Evolutionary conservation across 2,329 filamentous ascomycete species (phyloP), one percentile per base, ranked within the genome.

Genomic region (Aspergillus calidoustus): DNA sequence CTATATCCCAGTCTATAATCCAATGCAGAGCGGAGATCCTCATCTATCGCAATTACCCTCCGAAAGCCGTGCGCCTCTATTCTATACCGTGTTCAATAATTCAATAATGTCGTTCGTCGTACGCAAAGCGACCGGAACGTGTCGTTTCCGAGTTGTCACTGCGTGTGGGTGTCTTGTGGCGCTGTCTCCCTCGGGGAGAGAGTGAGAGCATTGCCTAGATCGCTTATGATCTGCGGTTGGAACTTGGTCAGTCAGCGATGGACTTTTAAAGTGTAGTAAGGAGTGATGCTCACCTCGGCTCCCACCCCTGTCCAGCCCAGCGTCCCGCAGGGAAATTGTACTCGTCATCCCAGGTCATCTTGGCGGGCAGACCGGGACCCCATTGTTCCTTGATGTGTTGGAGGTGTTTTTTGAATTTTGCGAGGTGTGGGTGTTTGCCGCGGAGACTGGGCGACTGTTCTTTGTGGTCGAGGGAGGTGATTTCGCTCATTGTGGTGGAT

Each of bases 321-420:
- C 54, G 54, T 7, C 59, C 59, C 13, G 59, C 43, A 17, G 54
- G 54, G 54, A 61, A 61, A 13, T 57, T 61, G 50, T 61, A 61
- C n/a, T 58, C 59, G 23, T 61, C 59, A 8, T 61, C 59, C 59
- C 59, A 61, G n/a, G 43, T n/a, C 19, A 17, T 19, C 50, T 61
- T 61, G 3, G 59, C 59, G 1, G 59, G 15, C 3, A 61, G 44
- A 1, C 52, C 15, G 1, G 59, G 59, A 6, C 49, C 59, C 59
- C 59, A 61, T 61, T 57, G 44, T 8, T 43, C 13, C 50, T 58
- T 61, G 15, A 61, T 19, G 30, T 51, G 13, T 7, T 19, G 41
- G 11, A 61, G 25, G 22, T 38, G 49, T 30, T 57, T 41, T 41
- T 58, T 61, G 22, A 57, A 5, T n/a, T 56, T 60, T 38, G 49